Conservation (phyloP, 345 rosid genomes). For the Lepidium sativum region DNA sequence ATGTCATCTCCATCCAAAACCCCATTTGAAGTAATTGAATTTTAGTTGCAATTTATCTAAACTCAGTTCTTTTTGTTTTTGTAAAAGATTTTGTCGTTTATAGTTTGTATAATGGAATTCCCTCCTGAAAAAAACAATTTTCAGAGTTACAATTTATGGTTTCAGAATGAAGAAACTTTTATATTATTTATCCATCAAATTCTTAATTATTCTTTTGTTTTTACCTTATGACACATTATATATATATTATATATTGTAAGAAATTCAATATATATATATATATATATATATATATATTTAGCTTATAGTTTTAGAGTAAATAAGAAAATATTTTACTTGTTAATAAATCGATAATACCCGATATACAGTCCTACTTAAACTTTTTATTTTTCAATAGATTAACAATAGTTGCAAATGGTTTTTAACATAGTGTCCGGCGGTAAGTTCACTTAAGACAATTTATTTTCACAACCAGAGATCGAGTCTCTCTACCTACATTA, state of each 20-base stretch:
- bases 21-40: constrained; percentile 26
- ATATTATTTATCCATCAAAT: background rate
- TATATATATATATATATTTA: no score
- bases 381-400: no score
- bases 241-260: background rate
- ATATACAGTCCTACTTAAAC: no score
- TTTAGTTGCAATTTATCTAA: constrained; percentile 23
- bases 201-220: background rate
- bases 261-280: background rate
- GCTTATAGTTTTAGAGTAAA: background rate
- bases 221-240: background rate
- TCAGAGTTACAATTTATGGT: background rate
- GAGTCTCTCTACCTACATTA: no score
- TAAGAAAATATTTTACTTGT: background rate
- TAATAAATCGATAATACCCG: no score
- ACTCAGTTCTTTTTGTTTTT: constrained; percentile 8
- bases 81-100: constrained; percentile 21
- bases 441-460: no score
- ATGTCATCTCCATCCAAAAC: constrained; percentile 14
- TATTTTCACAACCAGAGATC: no score
- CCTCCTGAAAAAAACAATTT: background rate
- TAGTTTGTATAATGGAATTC: constrained; percentile 19
- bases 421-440: no score
- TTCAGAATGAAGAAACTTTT: background rate
- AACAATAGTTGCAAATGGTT: no score